phyloP scores from a whole-genome alignment of 73 alveolate genomes.

The Blepharisma japonicum region DNA sequence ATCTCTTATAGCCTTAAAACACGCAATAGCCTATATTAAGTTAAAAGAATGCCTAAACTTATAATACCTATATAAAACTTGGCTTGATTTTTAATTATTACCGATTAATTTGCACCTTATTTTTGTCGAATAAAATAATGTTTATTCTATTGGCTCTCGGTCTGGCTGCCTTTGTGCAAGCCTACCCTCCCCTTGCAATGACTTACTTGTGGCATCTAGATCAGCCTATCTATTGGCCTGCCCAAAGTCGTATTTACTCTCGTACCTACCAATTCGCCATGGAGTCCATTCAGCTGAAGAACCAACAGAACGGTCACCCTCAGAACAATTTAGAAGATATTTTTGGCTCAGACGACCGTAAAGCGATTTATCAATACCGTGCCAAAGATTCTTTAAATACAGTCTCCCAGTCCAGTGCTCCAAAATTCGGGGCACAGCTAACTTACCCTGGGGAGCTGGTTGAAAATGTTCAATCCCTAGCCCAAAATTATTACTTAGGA shows the following conservation, averaged over 20 bases:
- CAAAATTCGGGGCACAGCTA: slow-evolving; percentile 21
- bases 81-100: too few species aligned
- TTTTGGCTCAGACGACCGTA: slow-evolving; percentile 8
- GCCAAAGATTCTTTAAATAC: slow-evolving; percentile 10
- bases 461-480: slow-evolving; percentile 12
- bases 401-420: neutral
- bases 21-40: too few species aligned
- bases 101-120: too few species aligned
- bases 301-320: slow-evolving; percentile 25
- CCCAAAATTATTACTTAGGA: neutral
- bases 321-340: slow-evolving; percentile 11
- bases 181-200: neutral
- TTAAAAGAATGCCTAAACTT: too few species aligned
- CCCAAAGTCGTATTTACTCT: neutral
- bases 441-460: slow-evolving; percentile 19
- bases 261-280: slow-evolving; percentile 22
- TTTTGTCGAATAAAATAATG: too few species aligned
- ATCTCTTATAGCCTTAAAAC: too few species aligned
- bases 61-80: too few species aligned
- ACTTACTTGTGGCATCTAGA: slow-evolving; percentile 25
- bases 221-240: slow-evolving; percentile 29
- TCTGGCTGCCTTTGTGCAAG: neutral
- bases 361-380: slow-evolving; percentile 25
- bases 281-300: slow-evolving; percentile 15
- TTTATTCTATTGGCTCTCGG: neutral